Base-by-base conservation (phyloP, 768 basidiomycete genomes). In the Tremella fuciformis region DNA sequence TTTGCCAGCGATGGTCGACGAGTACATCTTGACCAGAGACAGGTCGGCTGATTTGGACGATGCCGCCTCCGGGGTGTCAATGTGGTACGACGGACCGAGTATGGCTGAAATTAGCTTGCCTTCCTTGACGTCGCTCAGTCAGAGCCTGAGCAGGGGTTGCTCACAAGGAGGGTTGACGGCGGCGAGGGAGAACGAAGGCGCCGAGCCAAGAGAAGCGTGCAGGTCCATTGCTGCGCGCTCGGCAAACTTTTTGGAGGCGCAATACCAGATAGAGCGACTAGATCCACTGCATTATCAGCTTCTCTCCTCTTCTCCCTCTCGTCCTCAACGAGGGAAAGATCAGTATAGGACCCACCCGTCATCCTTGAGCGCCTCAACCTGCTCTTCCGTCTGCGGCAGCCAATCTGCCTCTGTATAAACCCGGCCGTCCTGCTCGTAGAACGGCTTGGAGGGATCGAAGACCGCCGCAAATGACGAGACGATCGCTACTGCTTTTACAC, bases 371-470 rank as follows among this genome's bases (percentile, higher is more conserved):
- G 60, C 60, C 49, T 59, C 62, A 3, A 57, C 61, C 26, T 65
- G 53, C 41, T 67, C 62, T n/a, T 70, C 63, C 39, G 67, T 66
- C 44, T 56, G 42, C 1, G 67, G 58, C 13, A 62, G 55, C 69
- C 73, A 70, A 54, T 75, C 73, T 9, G 66, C 54, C 54, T 75
- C 68, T 46, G 68, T 72, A 58, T 67, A 70, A 1, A 59, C 55
- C 50, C 50, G 59, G 38, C 60, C 64, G 13, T 21, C 50, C 22
- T 70, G 65, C 41, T 63, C 56, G 13, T 47, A 26, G 22, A 42
- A 29, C 11, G 70, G 67, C 21, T 50, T 58, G 57, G 42, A 26
- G 42, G 54, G 58, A 54, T 68, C 63, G 3, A 58, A 59, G 41
- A 69, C 49, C 2, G 73, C 57, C 1, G 60, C 60, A 40, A 67